phyloP scores from a whole-genome alignment of 2,329 filamentous ascomycete species.

The Rutstroemia sp. region DNA sequence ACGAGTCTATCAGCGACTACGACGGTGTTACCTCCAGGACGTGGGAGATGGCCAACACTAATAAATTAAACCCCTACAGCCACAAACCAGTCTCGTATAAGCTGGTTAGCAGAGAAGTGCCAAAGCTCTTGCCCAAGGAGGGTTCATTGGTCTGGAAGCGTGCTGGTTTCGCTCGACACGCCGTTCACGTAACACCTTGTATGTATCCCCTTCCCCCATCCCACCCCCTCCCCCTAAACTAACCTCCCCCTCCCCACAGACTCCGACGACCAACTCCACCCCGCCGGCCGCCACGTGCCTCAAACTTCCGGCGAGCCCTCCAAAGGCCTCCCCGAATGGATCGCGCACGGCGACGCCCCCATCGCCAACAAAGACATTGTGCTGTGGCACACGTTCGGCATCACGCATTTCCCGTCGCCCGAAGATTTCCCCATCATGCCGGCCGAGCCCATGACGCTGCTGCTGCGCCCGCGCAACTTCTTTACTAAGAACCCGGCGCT shows the following conservation, averaged over 20 bases:
- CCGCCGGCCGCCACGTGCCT: conserved; percentile 53
- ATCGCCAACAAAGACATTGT: conserved; percentile 82
- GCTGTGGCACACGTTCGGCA: conserved; percentile 88
- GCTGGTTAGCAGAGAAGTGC: conserved; percentile 79
- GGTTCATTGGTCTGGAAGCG: conserved; percentile 64
- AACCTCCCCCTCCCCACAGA: conserved; percentile 30
- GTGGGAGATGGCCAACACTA: conserved; percentile 86
- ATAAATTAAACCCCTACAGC: conserved; percentile 76
- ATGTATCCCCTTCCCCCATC: conserved; percentile 31
- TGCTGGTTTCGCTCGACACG: conserved; percentile 50
- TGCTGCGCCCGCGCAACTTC: conserved; percentile 52
- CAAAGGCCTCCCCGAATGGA: conserved; percentile 36
- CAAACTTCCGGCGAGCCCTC: conserved; percentile 44
- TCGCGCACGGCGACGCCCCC: conserved; percentile 55
- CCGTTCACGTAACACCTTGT: conserved; percentile 64
- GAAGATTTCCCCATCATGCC: conserved; percentile 95
- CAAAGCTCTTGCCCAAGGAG: conserved; percentile 70
- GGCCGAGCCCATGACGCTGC: conserved; percentile 68
- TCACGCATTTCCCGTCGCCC: conserved; percentile 81
- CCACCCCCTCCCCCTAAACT: not conserved
- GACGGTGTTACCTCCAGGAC: conserved; percentile 71
- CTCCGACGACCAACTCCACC: conserved; percentile 50
- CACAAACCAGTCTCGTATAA: conserved; percentile 83
- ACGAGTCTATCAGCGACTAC: conserved; percentile 69
- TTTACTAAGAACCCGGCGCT: conserved; percentile 51